A percentile compares a stretch with the other conserved stretches of the same genome.
phyloP scores from a whole-genome alignment of 129 eudicot species.

The Glebionis coronaria region DNA sequence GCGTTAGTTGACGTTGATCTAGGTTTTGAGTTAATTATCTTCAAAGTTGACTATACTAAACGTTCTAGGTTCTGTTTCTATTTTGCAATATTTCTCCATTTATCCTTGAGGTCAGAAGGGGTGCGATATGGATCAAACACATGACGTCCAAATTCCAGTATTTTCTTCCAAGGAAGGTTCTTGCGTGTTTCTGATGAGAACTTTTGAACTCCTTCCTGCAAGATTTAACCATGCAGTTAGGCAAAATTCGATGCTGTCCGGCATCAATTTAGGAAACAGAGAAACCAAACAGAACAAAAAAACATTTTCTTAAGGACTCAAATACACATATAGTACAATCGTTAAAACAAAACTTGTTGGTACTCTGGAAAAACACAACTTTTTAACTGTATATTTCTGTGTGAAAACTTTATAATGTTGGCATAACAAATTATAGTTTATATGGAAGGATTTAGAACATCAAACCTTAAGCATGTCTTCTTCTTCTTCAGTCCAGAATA shows the following conservation, averaged over 20 bases:
- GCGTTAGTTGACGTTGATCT: too few relatives aligned
- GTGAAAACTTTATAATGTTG: too few relatives aligned
- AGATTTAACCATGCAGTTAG: not conserved
- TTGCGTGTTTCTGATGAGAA: slow-evolving; percentile 27
- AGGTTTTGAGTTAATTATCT: too few relatives aligned
- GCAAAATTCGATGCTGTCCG: not conserved
- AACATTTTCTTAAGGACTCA: not conserved
- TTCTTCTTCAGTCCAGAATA: slow-evolving; percentile 58
- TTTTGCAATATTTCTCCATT: slow-evolving; percentile 55
- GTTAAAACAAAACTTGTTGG: too few relatives aligned
- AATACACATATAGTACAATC: too few relatives aligned
- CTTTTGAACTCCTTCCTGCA: slow-evolving; percentile 62
- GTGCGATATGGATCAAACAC: slow-evolving; percentile 55
- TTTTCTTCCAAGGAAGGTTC: slow-evolving; percentile 72
- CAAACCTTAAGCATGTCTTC: slow-evolving; percentile 68
- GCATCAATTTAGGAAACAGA: not conserved
- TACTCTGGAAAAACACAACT: too few relatives aligned
- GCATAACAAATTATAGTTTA: not conserved
- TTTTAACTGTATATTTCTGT: too few relatives aligned
- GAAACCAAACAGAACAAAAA: not conserved
- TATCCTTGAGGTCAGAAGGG: slow-evolving; percentile 72
- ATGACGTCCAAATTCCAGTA: slow-evolving; percentile 60
- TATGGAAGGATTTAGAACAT: not conserved
- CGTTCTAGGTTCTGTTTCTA: not conserved
- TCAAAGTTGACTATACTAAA: not conserved